Base-by-base conservation (phyloP, 768 basidiomycete genomes). In the Leucosporidium creatinivorum region DNA sequence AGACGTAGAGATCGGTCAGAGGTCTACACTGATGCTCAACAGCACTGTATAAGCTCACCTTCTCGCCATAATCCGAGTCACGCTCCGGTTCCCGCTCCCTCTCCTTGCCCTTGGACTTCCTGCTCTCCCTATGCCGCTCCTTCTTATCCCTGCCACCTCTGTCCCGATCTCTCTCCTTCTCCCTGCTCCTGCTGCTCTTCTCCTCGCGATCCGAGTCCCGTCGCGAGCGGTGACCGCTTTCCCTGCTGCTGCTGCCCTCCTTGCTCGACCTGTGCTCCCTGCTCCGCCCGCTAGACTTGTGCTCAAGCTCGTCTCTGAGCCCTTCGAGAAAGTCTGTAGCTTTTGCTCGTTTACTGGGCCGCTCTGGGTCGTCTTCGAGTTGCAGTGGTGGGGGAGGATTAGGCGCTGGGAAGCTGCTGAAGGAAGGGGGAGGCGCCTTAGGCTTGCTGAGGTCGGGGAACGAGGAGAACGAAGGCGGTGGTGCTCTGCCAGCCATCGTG, bases 281-380 rank as follows among this genome's bases (percentile, higher is more conserved):
- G 44, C 15, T 47, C 13, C 25, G 33, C 33, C 33, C 10, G 5
- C 39, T 44, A 36, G 44, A 62, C 30, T 18, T 28, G 54, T 26
- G 17, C 8, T 62, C 66, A 9, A 67, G 54, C 39, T 67, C 63
- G 0, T 39, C 65, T 23, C 62, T 62, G 12, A 70, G 25, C 19
- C 58, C 48, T 28, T 70, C 63, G 62, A 70, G 62, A 36, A 70
- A 70, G 25, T 64, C 56, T 19, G 23, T 36, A 17, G 66, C 65
- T 0, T 60, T 33, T 0, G 44, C 28, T 19, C 69, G 62, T 31
- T 66, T 64, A 0, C 21, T 19, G 1, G 61, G 61, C 15, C 49
- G 61, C 2, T 28, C n/a, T 0, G 33, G 12, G 44, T 17, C 36
- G 58, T n/a, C 25, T 7, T 47, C 23, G 28, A 52, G 17, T 21